A percentile compares a stretch with the other conserved stretches of the same genome.
Conservation (phyloP, 2,329 filamentous ascomycete species). For the Fusarium armeniacum region DNA sequence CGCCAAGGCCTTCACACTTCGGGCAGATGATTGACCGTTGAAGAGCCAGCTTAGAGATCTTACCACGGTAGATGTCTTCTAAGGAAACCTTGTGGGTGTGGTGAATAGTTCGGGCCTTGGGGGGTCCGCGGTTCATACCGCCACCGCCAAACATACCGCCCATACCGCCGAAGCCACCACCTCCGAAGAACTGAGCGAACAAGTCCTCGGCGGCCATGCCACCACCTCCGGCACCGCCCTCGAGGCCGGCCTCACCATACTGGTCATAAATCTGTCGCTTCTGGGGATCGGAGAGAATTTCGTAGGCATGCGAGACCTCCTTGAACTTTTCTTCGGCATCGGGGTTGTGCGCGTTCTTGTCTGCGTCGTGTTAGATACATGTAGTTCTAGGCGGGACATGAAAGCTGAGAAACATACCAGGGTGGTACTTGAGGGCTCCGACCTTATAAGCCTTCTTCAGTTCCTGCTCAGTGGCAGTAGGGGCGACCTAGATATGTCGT, state of each 20-base stretch:
- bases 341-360: constrained; percentile 97
- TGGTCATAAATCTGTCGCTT: constrained; percentile 96
- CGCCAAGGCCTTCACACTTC: constrained; percentile 92
- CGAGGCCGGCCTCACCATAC: constrained; percentile 96
- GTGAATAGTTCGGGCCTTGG: constrained; percentile 94
- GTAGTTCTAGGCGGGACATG: not conserved
- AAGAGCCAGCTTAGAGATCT: constrained; percentile 95
- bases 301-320: constrained; percentile 95
- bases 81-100: constrained; percentile 98
- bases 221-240: constrained; percentile 82
- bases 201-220: constrained; percentile 97
- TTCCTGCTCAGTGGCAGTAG: constrained; percentile 84
- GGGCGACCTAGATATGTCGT: constrained; percentile 71
- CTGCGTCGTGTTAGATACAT: constrained; percentile 61
- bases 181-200: constrained; percentile 95
- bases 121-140: constrained; percentile 80
- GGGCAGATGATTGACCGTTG: constrained; percentile 98
- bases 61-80: constrained; percentile 98
- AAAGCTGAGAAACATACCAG: constrained; percentile 70
- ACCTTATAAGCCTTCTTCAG: constrained; percentile 93
- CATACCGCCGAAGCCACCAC: constrained; percentile 69
- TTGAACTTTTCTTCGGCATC: constrained; percentile 98
- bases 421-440: constrained; percentile 85
- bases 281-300: constrained; percentile 90
- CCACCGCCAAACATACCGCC: constrained; percentile 81